Evolutionary conservation across 805 yeast genomes (phyloP).

Genomic region (Ogataea sp.): DNA sequence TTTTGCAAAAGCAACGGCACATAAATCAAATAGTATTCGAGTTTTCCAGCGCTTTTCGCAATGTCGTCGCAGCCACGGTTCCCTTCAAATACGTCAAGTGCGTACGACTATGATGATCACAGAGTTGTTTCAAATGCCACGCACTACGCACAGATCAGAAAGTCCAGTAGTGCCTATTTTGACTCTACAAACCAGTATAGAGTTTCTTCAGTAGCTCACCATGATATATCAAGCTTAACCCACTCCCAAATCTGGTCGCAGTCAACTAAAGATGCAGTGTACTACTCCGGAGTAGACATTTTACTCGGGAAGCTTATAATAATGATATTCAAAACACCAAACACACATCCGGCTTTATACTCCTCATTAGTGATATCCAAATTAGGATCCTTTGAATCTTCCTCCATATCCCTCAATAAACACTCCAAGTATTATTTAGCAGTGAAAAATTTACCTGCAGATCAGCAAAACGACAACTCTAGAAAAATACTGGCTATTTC

Average conservation of each 20-base stretch:
- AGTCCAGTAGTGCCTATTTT: no score
- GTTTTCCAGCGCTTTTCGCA: no score
- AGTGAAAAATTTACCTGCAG: slow-evolving; percentile 52
- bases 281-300: slow-evolving; percentile 42
- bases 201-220: background rate
- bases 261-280: slow-evolving; percentile 41
- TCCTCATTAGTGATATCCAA: slow-evolving; percentile 49
- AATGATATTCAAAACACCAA: slow-evolving; percentile 46
- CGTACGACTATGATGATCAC: no score
- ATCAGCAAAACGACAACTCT: slow-evolving; percentile 46
- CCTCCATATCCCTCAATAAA: slow-evolving; percentile 46
- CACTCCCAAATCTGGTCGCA: slow-evolving; percentile 33
- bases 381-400: slow-evolving; percentile 58
- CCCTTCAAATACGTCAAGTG: no score
- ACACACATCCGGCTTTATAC: slow-evolving; percentile 35
- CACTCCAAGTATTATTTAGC: slow-evolving; percentile 74
- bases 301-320: slow-evolving; percentile 39
- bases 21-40: no score
- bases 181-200: no score
- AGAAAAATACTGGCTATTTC: slow-evolving; percentile 74
- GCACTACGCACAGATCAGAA: background rate
- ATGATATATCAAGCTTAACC: no score
- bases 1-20: no score
- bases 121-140: no score
- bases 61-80: no score